Evolutionary conservation across 2,329 filamentous ascomycete genomes (phyloP), one percentile per base, ranked within the genome.

Genomic region (Lachnellula arida): DNA sequence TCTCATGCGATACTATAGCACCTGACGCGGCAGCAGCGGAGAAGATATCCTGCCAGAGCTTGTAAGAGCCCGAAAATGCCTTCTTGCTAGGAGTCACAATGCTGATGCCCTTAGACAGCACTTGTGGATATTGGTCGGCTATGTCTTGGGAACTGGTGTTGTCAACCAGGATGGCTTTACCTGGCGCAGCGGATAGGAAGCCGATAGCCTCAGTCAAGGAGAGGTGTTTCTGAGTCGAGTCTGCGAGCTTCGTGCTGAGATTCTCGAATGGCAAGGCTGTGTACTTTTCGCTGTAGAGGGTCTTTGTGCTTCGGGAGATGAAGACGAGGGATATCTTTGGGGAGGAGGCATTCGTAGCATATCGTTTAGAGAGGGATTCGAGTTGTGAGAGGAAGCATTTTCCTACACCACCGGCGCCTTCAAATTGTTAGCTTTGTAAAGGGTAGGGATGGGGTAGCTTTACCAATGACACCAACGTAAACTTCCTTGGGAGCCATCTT

Each of bases 11-110:
- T 57, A 97, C 80, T 70, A 91, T 88, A 44, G 92, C 89, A 44
- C 87, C 88, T 1, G 82, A 82, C 32, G 81, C 78, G 48, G 81
- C 78, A 1, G 91, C 87, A 1, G 89, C 81, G 3, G 78, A 75
- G 73, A 96, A 95, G 69, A 99, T 97, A 60, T 88, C 84, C 68
- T 89, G 82, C 92, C 93, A 99, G 54, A 96, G 78, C 65, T 84
- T 78, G 67, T 89, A 85, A 46, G 83, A 85, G 56, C 88, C 86
- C 0, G 91, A 95, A 75, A 99, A 99, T 14, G 89, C 93, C 76
- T 99, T 99, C 79, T 99, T 99, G 80, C 97, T 99, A 44, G 94
- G 92, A 0, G 94, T 99, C 28, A 97, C 90, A 66, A 99, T 85
- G 73, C 85, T 93, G 72, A 99, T 86, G 12, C 92, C 93, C 61